These are phyloP conservation scores for Knufia petricola DNA, from an alignment of 2,329 filamentous ascomycete genomes.

Conservation along the genomic window DNA sequence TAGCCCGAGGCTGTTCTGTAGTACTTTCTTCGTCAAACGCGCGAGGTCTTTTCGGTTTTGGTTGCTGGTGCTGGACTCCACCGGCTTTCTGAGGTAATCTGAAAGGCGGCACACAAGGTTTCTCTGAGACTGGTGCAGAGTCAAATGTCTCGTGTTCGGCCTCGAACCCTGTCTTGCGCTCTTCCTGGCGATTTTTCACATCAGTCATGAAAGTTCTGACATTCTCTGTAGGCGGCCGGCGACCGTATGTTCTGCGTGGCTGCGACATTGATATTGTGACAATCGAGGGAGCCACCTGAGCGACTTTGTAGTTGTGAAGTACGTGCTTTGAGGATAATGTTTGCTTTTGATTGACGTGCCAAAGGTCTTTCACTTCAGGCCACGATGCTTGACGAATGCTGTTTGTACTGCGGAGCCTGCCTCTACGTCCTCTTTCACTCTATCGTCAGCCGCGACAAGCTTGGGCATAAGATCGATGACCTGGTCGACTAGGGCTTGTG, in stretches of 20 bases:
- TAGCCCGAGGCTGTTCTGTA: neutral
- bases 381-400: constrained; percentile 47
- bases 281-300: neutral
- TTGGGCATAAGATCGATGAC: constrained; percentile 53
- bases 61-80: neutral
- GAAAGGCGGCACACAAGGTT: neutral
- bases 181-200: neutral
- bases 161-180: neutral
- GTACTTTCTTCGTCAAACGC: neutral
- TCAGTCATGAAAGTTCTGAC: constrained; percentile 1
- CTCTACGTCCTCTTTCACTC: constrained; percentile 56
- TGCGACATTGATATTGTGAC: neutral
- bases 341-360: neutral
- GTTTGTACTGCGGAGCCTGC: constrained; percentile 54
- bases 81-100: neutral
- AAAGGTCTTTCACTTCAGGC: neutral
- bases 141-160: neutral
- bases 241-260: neutral
- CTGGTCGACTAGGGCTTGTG: constrained; percentile 48
- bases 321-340: neutral
- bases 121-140: neutral
- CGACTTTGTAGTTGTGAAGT: too few relatives aligned
- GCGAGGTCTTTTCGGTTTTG: neutral
- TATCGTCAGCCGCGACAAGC: constrained; percentile 45
- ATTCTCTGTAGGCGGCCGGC: neutral